Evolutionary conservation across 83 land plant species (phyloP).

Genomic region (Picea mariana): DNA sequence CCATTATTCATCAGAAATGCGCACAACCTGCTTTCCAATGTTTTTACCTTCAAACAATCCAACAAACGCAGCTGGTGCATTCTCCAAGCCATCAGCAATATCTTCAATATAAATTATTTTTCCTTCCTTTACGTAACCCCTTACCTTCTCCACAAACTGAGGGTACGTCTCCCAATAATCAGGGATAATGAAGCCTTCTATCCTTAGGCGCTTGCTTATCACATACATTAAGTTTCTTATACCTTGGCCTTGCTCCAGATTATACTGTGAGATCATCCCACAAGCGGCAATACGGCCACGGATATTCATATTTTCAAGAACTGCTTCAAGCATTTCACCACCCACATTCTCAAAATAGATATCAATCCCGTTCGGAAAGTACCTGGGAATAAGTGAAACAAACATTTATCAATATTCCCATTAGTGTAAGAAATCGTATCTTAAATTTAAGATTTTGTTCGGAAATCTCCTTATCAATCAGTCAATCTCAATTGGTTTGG

Average conservation of each 20-base stretch:
- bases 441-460: too few relatives aligned
- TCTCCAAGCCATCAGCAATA: constrained; percentile 59
- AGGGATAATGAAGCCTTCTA: constrained; percentile 61
- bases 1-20: too few relatives aligned
- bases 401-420: too few relatives aligned
- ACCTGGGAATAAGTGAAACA: constrained; percentile 27
- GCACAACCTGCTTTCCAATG: too few relatives aligned
- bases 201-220: constrained; percentile 40
- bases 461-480: too few relatives aligned
- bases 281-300: constrained; percentile 72
- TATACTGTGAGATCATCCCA: constrained; percentile 66
- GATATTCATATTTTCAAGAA: constrained; percentile 61
- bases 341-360: constrained; percentile 90
- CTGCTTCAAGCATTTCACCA: constrained; percentile 80
- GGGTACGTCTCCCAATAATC: constrained; percentile 49
- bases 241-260: constrained; percentile 25
- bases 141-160: constrained; percentile 40
- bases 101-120: constrained; percentile 67
- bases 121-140: constrained; percentile 37
- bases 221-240: constrained; percentile 44
- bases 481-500: too few relatives aligned
- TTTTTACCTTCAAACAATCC: too few relatives aligned
- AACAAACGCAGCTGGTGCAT: neutral
- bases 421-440: too few relatives aligned
- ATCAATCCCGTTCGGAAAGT: constrained; percentile 78